Percentiles rank a stretch among this genome's conserved stretches.
phyloP scores from a whole-genome alignment of 1,284 basidiomycete species.

The Cutaneotrichosporon cyanovorans region DNA sequence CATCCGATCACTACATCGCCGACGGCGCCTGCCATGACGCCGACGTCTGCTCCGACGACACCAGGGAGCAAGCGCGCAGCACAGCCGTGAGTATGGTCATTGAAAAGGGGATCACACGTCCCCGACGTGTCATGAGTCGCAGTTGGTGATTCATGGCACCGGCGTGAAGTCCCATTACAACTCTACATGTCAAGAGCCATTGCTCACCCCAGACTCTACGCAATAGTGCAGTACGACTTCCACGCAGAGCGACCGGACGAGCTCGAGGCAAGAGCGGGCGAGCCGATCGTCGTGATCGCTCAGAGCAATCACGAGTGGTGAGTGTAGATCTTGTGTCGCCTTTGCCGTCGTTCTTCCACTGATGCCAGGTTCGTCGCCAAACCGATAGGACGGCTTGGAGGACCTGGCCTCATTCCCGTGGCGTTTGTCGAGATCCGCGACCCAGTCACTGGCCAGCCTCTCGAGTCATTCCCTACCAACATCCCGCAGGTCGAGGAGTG shows the following conservation, averaged over 20 bases:
- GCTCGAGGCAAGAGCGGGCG: conserved; percentile 86
- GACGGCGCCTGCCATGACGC: neutral
- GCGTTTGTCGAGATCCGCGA: conserved; percentile 95
- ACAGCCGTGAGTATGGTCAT: conserved; percentile 27
- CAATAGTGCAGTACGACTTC: conserved; percentile 93
- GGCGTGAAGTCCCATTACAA: too few relatives aligned
- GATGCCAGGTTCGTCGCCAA: conserved; percentile 59
- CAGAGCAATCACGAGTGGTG: conserved; percentile 49
- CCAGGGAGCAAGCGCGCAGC: conserved; percentile 12
- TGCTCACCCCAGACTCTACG: conserved; percentile 53
- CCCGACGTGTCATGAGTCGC: too few relatives aligned
- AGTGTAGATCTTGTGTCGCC: conserved; percentile 9
- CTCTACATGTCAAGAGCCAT: too few relatives aligned
- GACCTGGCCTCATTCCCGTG: conserved; percentile 92
- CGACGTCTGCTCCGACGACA: conserved; percentile 6
- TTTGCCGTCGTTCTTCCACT: too few relatives aligned
- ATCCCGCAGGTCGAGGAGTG: conserved; percentile 95
- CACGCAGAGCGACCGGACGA: conserved; percentile 90
- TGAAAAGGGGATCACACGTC: too few relatives aligned
- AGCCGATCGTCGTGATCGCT: conserved; percentile 68
- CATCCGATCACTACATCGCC: conserved; percentile 1
- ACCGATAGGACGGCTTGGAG: conserved; percentile 86
- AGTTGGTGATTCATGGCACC: neutral
- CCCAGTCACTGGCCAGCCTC: conserved; percentile 68
- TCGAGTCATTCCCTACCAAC: conserved; percentile 62